Evolutionary conservation across 139 green algal species (phyloP).

Genomic region (Desmodesmus armatus): DNA sequence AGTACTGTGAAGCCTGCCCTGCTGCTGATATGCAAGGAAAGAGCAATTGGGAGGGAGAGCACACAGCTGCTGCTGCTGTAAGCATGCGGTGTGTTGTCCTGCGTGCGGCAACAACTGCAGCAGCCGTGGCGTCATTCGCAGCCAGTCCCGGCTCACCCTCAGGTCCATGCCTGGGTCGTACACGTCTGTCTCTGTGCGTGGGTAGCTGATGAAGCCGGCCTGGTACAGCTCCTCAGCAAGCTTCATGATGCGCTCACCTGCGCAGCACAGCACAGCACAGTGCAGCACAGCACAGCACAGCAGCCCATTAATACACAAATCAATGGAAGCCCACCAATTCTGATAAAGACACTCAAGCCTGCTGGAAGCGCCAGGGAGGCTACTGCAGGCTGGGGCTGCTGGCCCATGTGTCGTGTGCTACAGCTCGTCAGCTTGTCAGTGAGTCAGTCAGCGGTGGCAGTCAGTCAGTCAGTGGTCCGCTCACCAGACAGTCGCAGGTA

Average conservation of each 20-base stretch:
- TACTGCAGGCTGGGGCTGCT: too few species aligned
- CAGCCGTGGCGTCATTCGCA: background rate
- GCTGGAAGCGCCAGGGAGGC: too few species aligned
- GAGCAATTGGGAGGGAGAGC: too few species aligned
- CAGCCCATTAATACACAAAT: too few species aligned
- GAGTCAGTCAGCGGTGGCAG: too few species aligned
- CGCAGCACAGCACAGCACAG: background rate
- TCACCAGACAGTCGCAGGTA: constrained; percentile 80
- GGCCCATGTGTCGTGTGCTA: too few species aligned
- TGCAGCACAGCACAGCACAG: too few species aligned
- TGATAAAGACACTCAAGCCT: too few species aligned
- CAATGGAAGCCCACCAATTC: too few species aligned
- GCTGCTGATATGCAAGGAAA: background rate
- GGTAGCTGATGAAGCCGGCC: constrained; percentile 95
- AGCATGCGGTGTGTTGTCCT: background rate
- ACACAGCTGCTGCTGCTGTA: too few species aligned
- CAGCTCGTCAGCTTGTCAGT: too few species aligned
- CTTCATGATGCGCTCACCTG: constrained; percentile 90
- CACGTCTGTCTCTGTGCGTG: constrained; percentile 94
- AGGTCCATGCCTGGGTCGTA: constrained; percentile 88
- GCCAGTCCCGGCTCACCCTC: background rate
- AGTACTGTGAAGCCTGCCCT: background rate
- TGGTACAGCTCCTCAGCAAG: constrained; percentile 99
- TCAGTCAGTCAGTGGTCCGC: background rate
- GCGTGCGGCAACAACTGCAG: background rate